Evolutionary conservation across 176 grass and related monocot species (phyloP).

Genomic region (Secale cereale): DNA sequence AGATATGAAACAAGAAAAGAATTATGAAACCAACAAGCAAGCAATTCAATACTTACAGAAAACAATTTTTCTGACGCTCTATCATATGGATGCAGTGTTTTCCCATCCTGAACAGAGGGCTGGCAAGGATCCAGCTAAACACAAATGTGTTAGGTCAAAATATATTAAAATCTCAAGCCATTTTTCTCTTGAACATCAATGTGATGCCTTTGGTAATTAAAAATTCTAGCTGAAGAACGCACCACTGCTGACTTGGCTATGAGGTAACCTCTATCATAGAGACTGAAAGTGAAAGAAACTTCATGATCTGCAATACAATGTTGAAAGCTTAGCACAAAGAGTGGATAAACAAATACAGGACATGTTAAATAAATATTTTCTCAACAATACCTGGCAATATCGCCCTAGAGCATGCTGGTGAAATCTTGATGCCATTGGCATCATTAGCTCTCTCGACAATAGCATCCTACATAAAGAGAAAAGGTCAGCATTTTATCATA

Average conservation of each 20-base stretch:
- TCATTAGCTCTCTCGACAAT: conserved; percentile 6
- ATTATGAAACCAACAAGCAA: background rate
- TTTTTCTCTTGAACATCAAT: conserved; percentile 12
- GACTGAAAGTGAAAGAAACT: conserved; percentile 90
- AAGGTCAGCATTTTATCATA: conserved; percentile 12
- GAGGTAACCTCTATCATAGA: conserved; percentile 82
- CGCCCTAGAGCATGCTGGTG: conserved; percentile 23
- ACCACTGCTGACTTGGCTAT: conserved; percentile 78
- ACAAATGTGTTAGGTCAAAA: conserved; percentile 31
- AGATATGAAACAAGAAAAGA: conserved; percentile 16
- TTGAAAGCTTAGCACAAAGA: conserved; percentile 29
- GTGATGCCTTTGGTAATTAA: conserved; percentile 4
- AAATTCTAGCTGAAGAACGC: conserved; percentile 37
- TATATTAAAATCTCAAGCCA: background rate
- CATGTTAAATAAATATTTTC: conserved; percentile 23
- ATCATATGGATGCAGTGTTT: conserved; percentile 94
- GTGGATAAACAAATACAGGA: background rate
- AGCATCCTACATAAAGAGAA: conserved; percentile 26
- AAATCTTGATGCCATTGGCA: conserved; percentile 46
- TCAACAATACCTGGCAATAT: conserved; percentile 46
- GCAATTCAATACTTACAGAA: conserved; percentile 68
- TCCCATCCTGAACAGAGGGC: conserved; percentile 53
- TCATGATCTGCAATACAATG: conserved; percentile 59
- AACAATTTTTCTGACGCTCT: conserved; percentile 82
- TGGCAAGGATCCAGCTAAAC: conserved; percentile 63